Evolutionary conservation across 805 yeast genomes (phyloP), one percentile per base, ranked within the genome.

Genomic region (Ogataea polymorpha): DNA sequence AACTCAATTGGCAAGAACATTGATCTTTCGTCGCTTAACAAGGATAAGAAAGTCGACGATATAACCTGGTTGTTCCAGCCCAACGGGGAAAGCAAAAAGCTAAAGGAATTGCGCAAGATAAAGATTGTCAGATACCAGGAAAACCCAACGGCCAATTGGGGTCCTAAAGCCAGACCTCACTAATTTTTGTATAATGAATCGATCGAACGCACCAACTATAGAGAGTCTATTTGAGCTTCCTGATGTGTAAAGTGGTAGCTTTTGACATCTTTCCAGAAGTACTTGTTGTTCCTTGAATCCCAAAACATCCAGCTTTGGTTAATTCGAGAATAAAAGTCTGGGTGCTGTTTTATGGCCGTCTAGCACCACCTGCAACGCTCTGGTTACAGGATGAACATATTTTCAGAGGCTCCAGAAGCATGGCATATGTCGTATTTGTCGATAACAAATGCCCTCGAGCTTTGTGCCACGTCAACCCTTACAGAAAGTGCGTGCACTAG

Each of bases 121-220:
- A 88, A 88, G 63, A 77, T 91, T 58, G 88, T 88, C 11, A 73
- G 96, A 54, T 91, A 75, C 63, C 99, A 90, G 60, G 89, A 81
- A 57, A 91, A 90, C 57, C 99, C 99, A 12, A 76, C 88, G 1
- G 86, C 86, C 59, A 82, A 86, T 60, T 93, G 99, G 99, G 99
- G 99, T 1, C 99, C 98, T 26, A 87, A 85, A 66, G 51, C 54
- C 2, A 80, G 84, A 56, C 95, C 95, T 15, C 63, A 63, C 32
- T 58, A 46, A 29, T 12, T 5, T 12, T 5, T 24, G 27, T 24
- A 24, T 24, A 24, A 12, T 24, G 12, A 5, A 3, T 24, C 7
- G 12, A 12, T n/a, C 12, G 27, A 24, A 24, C 27, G 27, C 14
- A 24, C n/a, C 27, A 24, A 9, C 26, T 24, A n/a, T 6, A 24